Evolutionary conservation across 495 filamentous ascomycete species (phyloP).

Genomic region (Neurospora sp.): DNA sequence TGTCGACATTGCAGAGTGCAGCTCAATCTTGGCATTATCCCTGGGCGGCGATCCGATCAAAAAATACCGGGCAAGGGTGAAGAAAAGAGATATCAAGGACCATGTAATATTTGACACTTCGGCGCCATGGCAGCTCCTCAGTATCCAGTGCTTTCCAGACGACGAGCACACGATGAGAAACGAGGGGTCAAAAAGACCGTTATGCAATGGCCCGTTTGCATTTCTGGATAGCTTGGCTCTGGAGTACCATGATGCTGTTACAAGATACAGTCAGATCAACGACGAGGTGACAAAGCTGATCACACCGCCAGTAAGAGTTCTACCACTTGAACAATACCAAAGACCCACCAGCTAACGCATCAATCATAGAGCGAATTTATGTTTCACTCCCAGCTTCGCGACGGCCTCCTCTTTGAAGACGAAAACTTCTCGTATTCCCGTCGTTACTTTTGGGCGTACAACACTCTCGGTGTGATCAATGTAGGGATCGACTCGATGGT

Average conservation of each 20-base stretch:
- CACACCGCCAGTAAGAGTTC: conserved; percentile 30
- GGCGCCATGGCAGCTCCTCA: conserved; percentile 42
- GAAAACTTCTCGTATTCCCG: conserved; percentile 42
- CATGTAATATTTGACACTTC: conserved; percentile 39
- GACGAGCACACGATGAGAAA: conserved; percentile 36
- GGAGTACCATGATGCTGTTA: conserved; percentile 43
- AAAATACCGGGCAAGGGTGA: conserved; percentile 24
- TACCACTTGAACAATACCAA: background rate
- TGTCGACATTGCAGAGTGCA: conserved; percentile 39
- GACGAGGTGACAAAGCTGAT: conserved; percentile 38
- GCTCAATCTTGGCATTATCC: conserved; percentile 38
- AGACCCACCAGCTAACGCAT: background rate
- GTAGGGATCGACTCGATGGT: conserved; percentile 44
- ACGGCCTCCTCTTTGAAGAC: conserved; percentile 48
- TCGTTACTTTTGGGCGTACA: conserved; percentile 48
- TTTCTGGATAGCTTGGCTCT: conserved; percentile 39
- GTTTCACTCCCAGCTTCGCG: conserved; percentile 38
- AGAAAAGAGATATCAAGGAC: conserved; percentile 20
- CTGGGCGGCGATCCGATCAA: conserved; percentile 29
- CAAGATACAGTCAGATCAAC: conserved; percentile 37
- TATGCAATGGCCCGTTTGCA: conserved; percentile 43
- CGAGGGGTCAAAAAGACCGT: conserved; percentile 29
- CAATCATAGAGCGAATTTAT: conserved; percentile 36
- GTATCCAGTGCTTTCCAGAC: conserved; percentile 43
- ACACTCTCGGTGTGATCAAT: conserved; percentile 45